Base-by-base conservation (phyloP, 345 rosid species). In the Trapa incisa region DNA sequence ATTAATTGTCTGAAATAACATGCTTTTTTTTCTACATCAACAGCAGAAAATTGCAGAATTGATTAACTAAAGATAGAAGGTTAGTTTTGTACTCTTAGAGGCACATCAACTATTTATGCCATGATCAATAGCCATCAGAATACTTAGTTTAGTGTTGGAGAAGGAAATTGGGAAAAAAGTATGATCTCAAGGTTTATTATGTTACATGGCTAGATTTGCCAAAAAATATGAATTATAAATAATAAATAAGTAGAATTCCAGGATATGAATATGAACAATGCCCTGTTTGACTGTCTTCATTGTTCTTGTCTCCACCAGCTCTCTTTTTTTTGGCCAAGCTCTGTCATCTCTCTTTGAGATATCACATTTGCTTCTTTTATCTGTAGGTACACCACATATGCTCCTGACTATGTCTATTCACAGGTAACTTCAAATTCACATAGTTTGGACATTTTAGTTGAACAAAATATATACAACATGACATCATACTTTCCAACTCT, bases 301-400 rank as follows among this genome's bases (percentile, higher is more conserved):
- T 60, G 8, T 65, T 65, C 7, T 16, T 8, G 35, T 37, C 35
- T 7, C 47, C 32, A 14, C 7, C 52, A 39, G 14, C 38, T 41
- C 43, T 70, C 45, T 29, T 22, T 22, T 22, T 22, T 22, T 22
- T 22, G 29, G 29, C 29, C 29, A 22, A 22, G 29, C 29, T 22
- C 29, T 22, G 0, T 22, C 29, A 22, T 22, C 29, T 22, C 29
- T 22, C 29, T 71, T 43, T n/a, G 11, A 16, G 53, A 32, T 14
- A 17, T 54, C 41, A 33, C 32, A 50, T 42, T 12, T 73, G 56
- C 50, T 63, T 75, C 56, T 63, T 66, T 68, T 56, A 39, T 15
- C 66, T 71, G 74, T 72, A 79, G 82, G 69, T 79, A 79, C 65
- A 45, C 74, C 22, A 11, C 80, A 45, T 79, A 76, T 69, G 76